These are phyloP conservation scores for Pezizomycotina sp. DNA, from an alignment of 2,329 filamentous ascomycete species.

Conservation along the genomic window DNA sequence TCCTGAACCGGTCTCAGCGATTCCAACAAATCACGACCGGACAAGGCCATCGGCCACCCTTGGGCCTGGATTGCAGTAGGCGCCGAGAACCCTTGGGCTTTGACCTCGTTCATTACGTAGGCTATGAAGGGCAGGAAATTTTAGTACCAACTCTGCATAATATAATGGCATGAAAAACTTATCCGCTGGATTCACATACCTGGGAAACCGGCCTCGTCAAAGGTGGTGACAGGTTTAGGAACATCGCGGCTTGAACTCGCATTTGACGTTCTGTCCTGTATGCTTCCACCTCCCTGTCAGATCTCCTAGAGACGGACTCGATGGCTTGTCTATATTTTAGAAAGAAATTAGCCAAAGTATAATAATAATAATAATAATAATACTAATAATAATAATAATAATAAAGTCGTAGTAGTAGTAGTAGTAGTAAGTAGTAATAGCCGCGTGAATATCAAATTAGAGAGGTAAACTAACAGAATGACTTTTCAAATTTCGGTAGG, in stretches of 20 bases:
- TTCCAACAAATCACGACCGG: slow-evolving; percentile 94
- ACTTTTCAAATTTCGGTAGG: slow-evolving; percentile 95
- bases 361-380: no score
- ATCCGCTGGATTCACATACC: slow-evolving; percentile 25
- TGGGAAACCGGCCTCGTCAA: slow-evolving; percentile 95
- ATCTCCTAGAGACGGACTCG: slow-evolving; percentile 47
- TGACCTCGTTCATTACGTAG: slow-evolving; percentile 97
- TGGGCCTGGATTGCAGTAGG: slow-evolving; percentile 96
- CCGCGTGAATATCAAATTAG: not conserved
- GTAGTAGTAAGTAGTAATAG: no score
- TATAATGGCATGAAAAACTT: slow-evolving; percentile 1
- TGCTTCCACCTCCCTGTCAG: slow-evolving; percentile 62
- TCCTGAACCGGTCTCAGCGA: slow-evolving; percentile 97
- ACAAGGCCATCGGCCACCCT: slow-evolving; percentile 97
- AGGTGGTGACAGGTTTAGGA: slow-evolving; percentile 87
- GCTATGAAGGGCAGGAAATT: slow-evolving; percentile 32
- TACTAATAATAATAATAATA: no score
- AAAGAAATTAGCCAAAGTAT: no score
- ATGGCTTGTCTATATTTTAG: slow-evolving; percentile 15
- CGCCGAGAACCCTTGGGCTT: slow-evolving; percentile 85
- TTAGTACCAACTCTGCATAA: slow-evolving; percentile 9
- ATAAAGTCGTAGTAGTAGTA: no score
- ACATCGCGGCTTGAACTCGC: slow-evolving; percentile 64
- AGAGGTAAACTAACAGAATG: slow-evolving; percentile 43
- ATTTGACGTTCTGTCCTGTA: slow-evolving; percentile 81